Conservation (phyloP, 2,329 filamentous ascomycete genomes). For the Penicillium sp. region DNA sequence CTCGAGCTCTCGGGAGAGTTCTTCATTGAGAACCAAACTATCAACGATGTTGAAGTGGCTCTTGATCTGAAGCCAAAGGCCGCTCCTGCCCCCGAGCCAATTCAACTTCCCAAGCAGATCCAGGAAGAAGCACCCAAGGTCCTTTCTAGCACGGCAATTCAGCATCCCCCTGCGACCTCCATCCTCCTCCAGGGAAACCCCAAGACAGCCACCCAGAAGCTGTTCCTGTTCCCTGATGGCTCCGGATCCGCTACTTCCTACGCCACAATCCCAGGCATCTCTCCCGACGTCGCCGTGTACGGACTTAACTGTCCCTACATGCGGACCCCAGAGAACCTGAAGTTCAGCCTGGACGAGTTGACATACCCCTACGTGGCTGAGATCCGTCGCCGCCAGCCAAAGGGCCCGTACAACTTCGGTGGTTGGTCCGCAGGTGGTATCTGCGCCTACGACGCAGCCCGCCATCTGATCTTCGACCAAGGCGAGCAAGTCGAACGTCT, state of each 20-base stretch:
- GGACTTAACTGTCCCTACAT: constrained; percentile 47
- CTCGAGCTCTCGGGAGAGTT: constrained; percentile 46
- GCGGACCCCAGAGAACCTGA: constrained; percentile 40
- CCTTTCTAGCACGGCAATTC: constrained; percentile 12
- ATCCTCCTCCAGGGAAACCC: constrained; percentile 46
- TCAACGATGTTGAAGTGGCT: constrained; percentile 40
- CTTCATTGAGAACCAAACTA: constrained; percentile 45
- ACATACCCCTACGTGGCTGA: constrained; percentile 43
- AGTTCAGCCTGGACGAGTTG: constrained; percentile 37
- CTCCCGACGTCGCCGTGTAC: constrained; percentile 45
- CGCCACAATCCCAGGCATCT: constrained; percentile 42
- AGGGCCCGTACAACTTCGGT: constrained; percentile 62
- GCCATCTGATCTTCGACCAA: constrained; percentile 56
- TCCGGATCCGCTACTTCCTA: constrained; percentile 50
- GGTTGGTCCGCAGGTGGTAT: constrained; percentile 80
- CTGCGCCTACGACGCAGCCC: constrained; percentile 67
- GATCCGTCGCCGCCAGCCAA: constrained; percentile 49
- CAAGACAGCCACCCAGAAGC: constrained; percentile 41
- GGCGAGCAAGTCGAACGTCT: constrained; percentile 61
- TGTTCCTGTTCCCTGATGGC: constrained; percentile 49
- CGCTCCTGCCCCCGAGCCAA: constrained; percentile 19
- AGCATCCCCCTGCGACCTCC: constrained; percentile 42
- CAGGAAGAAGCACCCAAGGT: constrained; percentile 21
- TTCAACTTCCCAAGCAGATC: constrained; percentile 26
- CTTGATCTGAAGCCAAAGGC: constrained; percentile 41